phyloP scores from a whole-genome alignment of 805 yeast species.

The Metschnikowia gelsemii region DNA sequence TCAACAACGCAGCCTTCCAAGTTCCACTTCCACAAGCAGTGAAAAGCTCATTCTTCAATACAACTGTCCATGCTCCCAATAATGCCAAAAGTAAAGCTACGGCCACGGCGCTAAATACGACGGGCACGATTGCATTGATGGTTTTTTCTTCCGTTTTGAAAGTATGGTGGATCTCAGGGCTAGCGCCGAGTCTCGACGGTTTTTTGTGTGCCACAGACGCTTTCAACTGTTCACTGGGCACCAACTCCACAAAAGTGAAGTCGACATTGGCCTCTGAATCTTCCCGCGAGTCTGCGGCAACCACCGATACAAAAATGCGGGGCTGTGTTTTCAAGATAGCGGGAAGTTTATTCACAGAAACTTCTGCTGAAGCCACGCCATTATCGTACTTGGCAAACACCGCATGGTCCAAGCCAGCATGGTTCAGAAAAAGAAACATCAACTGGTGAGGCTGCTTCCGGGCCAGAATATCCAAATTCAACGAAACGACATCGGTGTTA shows the following conservation, averaged over 20 bases:
- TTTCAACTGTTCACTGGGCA: slow-evolving; percentile 30
- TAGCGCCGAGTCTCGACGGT: slow-evolving; percentile 43
- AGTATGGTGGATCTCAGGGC: slow-evolving; percentile 62
- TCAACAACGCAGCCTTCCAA: slow-evolving; percentile 45
- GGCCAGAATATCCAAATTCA: slow-evolving; percentile 28
- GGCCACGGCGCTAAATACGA: slow-evolving; percentile 48
- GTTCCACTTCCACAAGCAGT: slow-evolving; percentile 25
- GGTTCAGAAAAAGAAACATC: slow-evolving; percentile 30
- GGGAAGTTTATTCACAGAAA: slow-evolving; percentile 34
- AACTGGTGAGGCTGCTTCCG: slow-evolving; percentile 36
- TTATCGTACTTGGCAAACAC: slow-evolving; percentile 30
- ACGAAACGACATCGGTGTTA: slow-evolving; percentile 32
- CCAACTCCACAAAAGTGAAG: slow-evolving; percentile 28
- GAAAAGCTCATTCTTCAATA: slow-evolving; percentile 29
- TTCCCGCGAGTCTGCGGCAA: slow-evolving; percentile 31
- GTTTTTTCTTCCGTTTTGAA: slow-evolving; percentile 57
- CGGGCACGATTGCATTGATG: slow-evolving; percentile 51
- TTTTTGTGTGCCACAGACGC: slow-evolving; percentile 24
- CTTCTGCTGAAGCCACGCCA: slow-evolving; percentile 23
- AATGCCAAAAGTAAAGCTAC: slow-evolving; percentile 42
- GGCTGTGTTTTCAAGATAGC: slow-evolving; percentile 36
- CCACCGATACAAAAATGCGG: slow-evolving; percentile 29
- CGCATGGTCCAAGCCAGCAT: slow-evolving; percentile 33
- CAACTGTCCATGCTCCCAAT: slow-evolving; percentile 43
- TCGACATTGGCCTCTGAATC: slow-evolving; percentile 22